Conservation (phyloP, 306 rosid genomes). For the Macrotyloma uniflorum region DNA sequence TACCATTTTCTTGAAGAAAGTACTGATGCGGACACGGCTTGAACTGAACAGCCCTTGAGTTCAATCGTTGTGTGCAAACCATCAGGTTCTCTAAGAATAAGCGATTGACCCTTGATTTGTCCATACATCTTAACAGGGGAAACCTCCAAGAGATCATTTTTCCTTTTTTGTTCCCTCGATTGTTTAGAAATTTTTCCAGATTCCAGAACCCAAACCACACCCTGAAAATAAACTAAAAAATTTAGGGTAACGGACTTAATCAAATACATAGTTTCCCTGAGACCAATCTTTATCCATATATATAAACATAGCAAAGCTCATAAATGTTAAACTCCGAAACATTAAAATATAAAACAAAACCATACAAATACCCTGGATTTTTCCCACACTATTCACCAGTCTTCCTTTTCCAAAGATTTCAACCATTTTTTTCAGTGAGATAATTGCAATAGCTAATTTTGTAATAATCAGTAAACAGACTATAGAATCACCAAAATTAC, state of each 20-base stretch:
- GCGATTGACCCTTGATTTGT: constrained; percentile 56
- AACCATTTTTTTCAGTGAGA: neutral
- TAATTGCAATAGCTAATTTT: neutral
- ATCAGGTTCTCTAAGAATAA: constrained; percentile 57
- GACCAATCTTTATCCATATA: neutral
- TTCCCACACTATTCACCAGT: neutral
- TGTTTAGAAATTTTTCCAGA: constrained; percentile 54
- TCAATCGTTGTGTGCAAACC: constrained; percentile 52
- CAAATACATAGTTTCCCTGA: neutral
- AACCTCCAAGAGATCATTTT: constrained; percentile 67
- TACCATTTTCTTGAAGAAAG: constrained; percentile 89
- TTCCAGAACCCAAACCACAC: constrained; percentile 84
- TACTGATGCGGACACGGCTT: constrained; percentile 82
- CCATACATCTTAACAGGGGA: constrained; percentile 72
- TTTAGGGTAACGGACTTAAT: neutral
- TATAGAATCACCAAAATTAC: neutral
- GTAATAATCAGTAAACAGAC: neutral
- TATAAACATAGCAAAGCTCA: neutral
- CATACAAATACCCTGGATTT: neutral
- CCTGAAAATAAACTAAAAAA: constrained; percentile 56
- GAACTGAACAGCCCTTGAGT: constrained; percentile 68
- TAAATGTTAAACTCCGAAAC: neutral
- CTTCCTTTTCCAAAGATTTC: neutral
- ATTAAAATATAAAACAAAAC: neutral
- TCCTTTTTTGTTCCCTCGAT: constrained; percentile 55